Base-by-base conservation (phyloP, 2,329 filamentous ascomycete genomes). In the Hypoxylon rubiginosum region DNA sequence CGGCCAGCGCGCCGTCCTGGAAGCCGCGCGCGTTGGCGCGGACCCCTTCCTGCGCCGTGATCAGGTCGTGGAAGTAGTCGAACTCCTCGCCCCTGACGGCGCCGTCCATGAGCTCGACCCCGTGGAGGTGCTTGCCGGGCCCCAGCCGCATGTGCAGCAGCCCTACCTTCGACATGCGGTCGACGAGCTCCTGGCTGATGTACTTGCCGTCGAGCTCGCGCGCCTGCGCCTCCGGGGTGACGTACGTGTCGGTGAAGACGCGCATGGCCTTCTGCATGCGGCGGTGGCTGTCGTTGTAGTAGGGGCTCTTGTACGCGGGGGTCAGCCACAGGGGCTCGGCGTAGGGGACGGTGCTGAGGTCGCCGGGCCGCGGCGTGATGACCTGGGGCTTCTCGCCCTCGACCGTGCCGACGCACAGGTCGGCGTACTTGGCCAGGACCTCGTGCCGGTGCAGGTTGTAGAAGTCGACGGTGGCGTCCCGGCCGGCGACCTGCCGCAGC, bases 381-480 rank as follows among this genome's bases (percentile, higher is more conserved):
- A 96, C 88, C 75, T 93, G 88, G 19, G 92, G 86, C 74, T 85
- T 90, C 82, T 97, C 92, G 79, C 88, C 91, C 71, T 88, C 82
- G 75, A 97, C 79, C 13, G 88, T 92, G 74, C 93, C 93, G 72
- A 97, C 86, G 79, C 88, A 91, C 17, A 97, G 86, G 73, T 87
- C 84, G 50, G 85, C 81, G 83, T 97, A 97, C 78, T 94, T 94
- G 66, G 89, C 83, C 10, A 97, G 86, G n/a, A 97, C 92, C 80
- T 97, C 93, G 72, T 97, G 93, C 26, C 93, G 86, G 82, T 97
- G 94, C 57, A 97, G 89, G 83, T 97, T 97, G 87, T 97, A 97
- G 80, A 97, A 97, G 61, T 91, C 91, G 36, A 86, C 82, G 1
- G 93, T 97, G 54, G 93, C 92, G 76, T 97, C 93, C 71, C 88